Base-by-base conservation (phyloP, 192 early-diverging fungal genomes). In the Entophlyctis luteolus region DNA sequence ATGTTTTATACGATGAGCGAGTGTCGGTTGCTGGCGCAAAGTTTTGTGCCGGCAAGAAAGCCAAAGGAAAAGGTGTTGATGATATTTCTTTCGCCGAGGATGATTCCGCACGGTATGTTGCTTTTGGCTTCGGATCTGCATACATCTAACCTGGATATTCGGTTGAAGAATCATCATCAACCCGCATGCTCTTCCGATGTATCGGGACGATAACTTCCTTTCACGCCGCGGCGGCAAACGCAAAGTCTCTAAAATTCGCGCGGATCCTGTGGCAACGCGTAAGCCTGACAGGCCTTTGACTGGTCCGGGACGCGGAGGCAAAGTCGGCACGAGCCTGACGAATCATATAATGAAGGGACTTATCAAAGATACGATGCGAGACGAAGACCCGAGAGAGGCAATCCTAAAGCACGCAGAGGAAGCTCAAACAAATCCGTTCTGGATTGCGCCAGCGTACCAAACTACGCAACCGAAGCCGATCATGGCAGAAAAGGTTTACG, bases 381-480 rank as follows among this genome's bases (percentile, higher is more conserved):
- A 93, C 59, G 92, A 94, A 62, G 96, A 98, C 78, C 96, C 96
- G 10, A 78, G 96, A 48, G 94, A 90, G 50, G 96, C 92, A 2
- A 81, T 98, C 66, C 74, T 98, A 31, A 90, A 84, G 60, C 93
- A 92, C 78, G 94, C 96, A 0, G 77, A 84, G 2, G 78, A 81
- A 1, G 91, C 93, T 0, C 87, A 52, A 70, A 77, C 80, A 32
- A 88, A 96, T 63, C 93, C 93, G 3, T 84, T 84, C 73, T 98
- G 93, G 88, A 85, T 96, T 65, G 81, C 83, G 4, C 87, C 87
- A 23, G 91, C 91, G 0, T 96, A 96, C 59, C 78, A 88, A 67
- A 74, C 77, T 14, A 91, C 81, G 23, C 91, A 94, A 59, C 89
- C 89, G 32, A 86, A 87, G 38, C 42, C 89, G 1, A 75, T 92